Conservation (phyloP, 768 basidiomycete species). For the Mycena polygramma region DNA sequence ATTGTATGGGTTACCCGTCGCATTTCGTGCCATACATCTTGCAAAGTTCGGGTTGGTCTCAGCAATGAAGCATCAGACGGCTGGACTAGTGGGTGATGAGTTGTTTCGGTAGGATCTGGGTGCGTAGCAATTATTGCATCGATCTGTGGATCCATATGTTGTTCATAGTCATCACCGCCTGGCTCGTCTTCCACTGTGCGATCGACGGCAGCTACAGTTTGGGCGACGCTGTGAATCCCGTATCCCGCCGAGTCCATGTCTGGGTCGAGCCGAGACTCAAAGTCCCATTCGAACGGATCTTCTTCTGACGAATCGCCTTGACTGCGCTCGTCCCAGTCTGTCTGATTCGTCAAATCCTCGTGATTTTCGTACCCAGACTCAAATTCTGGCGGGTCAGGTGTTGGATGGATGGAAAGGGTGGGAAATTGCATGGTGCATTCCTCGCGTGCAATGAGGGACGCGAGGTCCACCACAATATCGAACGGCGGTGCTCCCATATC, state of each 20-base stretch:
- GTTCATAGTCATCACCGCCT: neutral
- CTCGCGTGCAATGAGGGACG: neutral
- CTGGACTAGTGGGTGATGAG: slow-evolving; percentile 1
- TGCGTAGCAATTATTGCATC: slow-evolving; percentile 7
- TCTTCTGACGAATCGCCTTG: too few relatives aligned
- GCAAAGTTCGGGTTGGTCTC: slow-evolving; percentile 2
- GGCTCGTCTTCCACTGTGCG: neutral
- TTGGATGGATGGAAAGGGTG: neutral
- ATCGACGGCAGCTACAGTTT: neutral
- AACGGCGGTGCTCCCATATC: slow-evolving; percentile 12
- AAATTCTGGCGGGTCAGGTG: neutral
- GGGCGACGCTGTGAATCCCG: neutral
- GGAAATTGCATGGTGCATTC: neutral
- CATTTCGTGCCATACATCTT: slow-evolving; percentile 16
- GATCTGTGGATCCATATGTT: neutral
- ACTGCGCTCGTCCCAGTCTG: neutral
- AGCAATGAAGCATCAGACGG: neutral
- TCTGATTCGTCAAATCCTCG: neutral
- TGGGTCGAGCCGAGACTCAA: neutral
- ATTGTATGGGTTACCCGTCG: neutral
- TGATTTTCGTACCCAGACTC: neutral
- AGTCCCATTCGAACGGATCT: neutral
- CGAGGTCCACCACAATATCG: slow-evolving; percentile 9
- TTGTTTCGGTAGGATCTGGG: neutral
- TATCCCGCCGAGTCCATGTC: neutral